Evolutionary conservation across 2,329 filamentous ascomycete species (phyloP), one percentile per base, ranked within the genome.

Genomic region (Hymenoscyphus fraxineus): DNA sequence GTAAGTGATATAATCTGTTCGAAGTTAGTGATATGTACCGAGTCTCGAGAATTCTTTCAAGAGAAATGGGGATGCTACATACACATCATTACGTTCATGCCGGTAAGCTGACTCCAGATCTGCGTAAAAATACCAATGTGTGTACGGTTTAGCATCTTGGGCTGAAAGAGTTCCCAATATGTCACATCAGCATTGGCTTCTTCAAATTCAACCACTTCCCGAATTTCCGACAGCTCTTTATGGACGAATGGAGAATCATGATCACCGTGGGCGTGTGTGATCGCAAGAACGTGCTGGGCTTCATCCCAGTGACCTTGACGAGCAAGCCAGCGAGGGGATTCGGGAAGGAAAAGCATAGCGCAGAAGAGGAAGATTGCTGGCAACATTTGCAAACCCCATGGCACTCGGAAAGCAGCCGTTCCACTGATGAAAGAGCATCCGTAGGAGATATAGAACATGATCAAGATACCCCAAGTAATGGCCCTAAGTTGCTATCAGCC

Each of bases 11-110:
- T 73, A 73, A 54, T 72, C 59, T 67, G n/a, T n/a, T 12, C 19
- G n/a, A 51, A 51, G 22, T 51, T 13, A 39, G 88, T 87, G 0
- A 86, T 88, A 58, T 91, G 76, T 12, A 60, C 40, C 39, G 9
- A 10, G 7, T 35, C 35, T 35, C 35, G 35, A 35, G 35, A 35
- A 35, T 6, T 10, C 35, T 35, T 51, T 41, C 57, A 6, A 47
- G 31, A 56, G 51, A 10, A 31, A 51, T 35, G 32, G 51, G 44
- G 41, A 38, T 22, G 88, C 31, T 58, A 88, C 73, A 89, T 88
- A 79, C 87, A 88, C 85, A 88, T 81, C 89, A 86, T 88, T 44
- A 85, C 88, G 71, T 91, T 92, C 88, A 91, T 91, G 19, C 90
- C 89, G 0, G 88, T 91, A 58, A 92, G 77, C 73, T 93, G 89